Conservation (phyloP, 495 filamentous ascomycete species). For the Durotheca rogersii region DNA sequence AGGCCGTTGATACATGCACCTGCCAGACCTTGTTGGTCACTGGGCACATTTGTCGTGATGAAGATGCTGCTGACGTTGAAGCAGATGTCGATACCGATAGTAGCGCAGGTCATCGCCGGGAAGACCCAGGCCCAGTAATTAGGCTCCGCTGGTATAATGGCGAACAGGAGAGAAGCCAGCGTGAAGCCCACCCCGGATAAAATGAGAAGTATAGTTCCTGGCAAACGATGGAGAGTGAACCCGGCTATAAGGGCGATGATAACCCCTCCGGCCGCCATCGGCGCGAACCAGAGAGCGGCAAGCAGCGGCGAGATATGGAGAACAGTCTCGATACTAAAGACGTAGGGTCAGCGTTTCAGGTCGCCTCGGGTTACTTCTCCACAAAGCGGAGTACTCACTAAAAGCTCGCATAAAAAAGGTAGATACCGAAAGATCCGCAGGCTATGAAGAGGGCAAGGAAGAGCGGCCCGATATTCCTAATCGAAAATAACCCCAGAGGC, state of each 20-base stretch:
- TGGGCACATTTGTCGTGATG: constrained; percentile 64
- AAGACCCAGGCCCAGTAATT: constrained; percentile 59
- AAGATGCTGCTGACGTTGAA: constrained; percentile 75
- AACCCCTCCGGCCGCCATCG: constrained; percentile 66
- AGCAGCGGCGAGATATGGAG: constrained; percentile 62
- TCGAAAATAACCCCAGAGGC: constrained; percentile 61
- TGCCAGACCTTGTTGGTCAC: constrained; percentile 64
- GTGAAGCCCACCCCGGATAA: constrained; percentile 60
- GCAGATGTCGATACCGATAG: constrained; percentile 69
- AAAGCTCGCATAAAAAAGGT: constrained; percentile 65
- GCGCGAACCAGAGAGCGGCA: constrained; percentile 66
- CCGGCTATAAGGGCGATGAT: constrained; percentile 64
- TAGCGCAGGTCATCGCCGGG: constrained; percentile 70
- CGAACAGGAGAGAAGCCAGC: constrained; percentile 62
- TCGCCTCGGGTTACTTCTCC: too few species aligned
- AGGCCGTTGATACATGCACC: constrained; percentile 51
- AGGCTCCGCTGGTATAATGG: constrained; percentile 57
- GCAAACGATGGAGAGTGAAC: constrained; percentile 63
- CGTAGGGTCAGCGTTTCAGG: too few species aligned
- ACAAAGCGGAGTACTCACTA: constrained; percentile 60
- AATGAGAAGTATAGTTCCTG: constrained; percentile 62
- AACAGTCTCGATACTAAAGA: constrained; percentile 56
- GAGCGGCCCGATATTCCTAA: constrained; percentile 65
- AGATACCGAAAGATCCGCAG: constrained; percentile 68
- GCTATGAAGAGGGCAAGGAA: constrained; percentile 60